Conservation (phyloP, 2,329 filamentous ascomycete genomes). For the Aspergillus niger region DNA sequence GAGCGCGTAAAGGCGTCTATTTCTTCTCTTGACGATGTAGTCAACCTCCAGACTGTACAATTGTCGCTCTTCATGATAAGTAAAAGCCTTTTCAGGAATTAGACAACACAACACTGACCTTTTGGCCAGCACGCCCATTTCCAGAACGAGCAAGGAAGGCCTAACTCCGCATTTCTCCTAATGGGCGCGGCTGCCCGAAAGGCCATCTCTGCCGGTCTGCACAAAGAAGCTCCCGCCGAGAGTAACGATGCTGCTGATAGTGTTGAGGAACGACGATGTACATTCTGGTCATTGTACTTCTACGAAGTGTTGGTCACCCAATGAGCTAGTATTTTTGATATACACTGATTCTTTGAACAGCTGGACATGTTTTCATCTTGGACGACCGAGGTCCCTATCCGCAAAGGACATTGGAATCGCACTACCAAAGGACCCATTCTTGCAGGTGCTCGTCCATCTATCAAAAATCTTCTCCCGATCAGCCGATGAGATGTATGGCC, state of each 20-base stretch:
- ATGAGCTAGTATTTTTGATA: background rate
- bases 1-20: conserved; percentile 46
- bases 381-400: conserved; percentile 45
- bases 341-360: conserved; percentile 26
- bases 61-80: conserved; percentile 51
- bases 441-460: conserved; percentile 40
- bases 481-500: conserved; percentile 45
- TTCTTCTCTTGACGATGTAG: conserved; percentile 44
- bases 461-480: conserved; percentile 46
- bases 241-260: conserved; percentile 35
- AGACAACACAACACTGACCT: conserved; percentile 5
- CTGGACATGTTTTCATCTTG: conserved; percentile 49
- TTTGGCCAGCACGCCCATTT: conserved; percentile 41
- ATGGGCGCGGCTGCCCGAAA: conserved; percentile 46
- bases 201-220: conserved; percentile 47
- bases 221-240: conserved; percentile 44
- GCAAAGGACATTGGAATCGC: conserved; percentile 42
- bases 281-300: conserved; percentile 46
- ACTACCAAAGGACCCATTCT: conserved; percentile 42
- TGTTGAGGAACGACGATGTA: conserved; percentile 41
- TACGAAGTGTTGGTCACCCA: conserved; percentile 45
- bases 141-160: conserved; percentile 48
- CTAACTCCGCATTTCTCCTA: conserved; percentile 48
- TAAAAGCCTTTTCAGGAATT: conserved; percentile 9
- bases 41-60: conserved; percentile 49